Percentiles rank a stretch among this genome's conserved stretches.
phyloP scores from a whole-genome alignment of 1,284 basidiomycete genomes.

The Ceratobasidium sp. region DNA sequence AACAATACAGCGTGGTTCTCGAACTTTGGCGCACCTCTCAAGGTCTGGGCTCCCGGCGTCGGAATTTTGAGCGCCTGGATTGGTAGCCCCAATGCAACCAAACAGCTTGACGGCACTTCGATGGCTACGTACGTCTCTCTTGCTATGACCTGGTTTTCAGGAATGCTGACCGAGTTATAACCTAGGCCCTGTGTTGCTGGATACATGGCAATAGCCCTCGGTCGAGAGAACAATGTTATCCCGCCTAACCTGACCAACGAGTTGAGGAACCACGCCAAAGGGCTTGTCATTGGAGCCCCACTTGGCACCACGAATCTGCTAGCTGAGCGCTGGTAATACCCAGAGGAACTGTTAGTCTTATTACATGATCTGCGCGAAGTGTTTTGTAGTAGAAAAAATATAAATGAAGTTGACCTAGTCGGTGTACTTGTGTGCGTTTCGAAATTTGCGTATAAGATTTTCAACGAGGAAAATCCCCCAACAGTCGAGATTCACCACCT shows the following conservation, averaged over 20 bases:
- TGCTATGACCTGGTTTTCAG: background rate
- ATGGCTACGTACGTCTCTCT: background rate
- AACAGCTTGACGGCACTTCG: background rate
- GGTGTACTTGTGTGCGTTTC: too few species aligned
- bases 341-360: too few species aligned
- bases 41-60: slow-evolving; percentile 47
- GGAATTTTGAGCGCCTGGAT: slow-evolving; percentile 35
- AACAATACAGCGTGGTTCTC: slow-evolving; percentile 45
- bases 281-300: background rate
- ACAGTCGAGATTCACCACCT: too few species aligned
- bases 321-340: background rate
- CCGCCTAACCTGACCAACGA: slow-evolving; percentile 4
- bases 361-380: too few species aligned
- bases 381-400: too few species aligned
- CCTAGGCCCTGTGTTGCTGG: slow-evolving; percentile 3
- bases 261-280: slow-evolving; percentile 4
- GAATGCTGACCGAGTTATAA: background rate
- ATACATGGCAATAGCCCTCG: slow-evolving; percentile 9
- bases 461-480: too few species aligned
- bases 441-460: too few species aligned
- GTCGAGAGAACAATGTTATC: background rate
- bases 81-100: slow-evolving; percentile 26
- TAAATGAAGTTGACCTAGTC: too few species aligned
- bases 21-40: slow-evolving; percentile 44
- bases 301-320: slow-evolving; percentile 4